Conservation (phyloP, 164 flowering plant genomes). For the Piper longum region DNA sequence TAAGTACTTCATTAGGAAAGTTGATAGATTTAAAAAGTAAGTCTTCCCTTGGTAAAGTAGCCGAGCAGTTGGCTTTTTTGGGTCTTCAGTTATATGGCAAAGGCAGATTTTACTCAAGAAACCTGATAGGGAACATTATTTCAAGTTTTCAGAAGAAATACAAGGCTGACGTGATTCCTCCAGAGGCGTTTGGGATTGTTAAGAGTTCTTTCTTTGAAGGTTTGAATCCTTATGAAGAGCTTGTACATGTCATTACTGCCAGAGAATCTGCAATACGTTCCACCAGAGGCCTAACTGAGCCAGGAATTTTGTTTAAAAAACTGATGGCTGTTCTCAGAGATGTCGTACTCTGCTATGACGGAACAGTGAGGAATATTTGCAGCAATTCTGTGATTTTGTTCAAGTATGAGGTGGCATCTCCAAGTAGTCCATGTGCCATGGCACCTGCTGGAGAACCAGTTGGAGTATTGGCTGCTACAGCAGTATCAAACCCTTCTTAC, state of each 20-base stretch:
- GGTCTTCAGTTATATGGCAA: constrained; percentile 58
- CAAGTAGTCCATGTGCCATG: constrained; percentile 12
- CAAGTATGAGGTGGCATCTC: constrained; percentile 38
- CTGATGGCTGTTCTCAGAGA: constrained; percentile 90
- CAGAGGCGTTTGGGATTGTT: constrained; percentile 56
- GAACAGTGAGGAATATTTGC: constrained; percentile 71
- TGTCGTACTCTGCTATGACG: constrained; percentile 77
- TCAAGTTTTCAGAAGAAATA: constrained; percentile 30
- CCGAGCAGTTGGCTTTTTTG: constrained; percentile 74
- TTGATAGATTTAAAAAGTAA: constrained; percentile 69
- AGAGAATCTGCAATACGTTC: constrained; percentile 81
- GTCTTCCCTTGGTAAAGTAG: constrained; percentile 48
- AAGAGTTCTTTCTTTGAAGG: constrained; percentile 59
- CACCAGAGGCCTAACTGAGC: constrained; percentile 83
- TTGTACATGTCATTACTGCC: constrained; percentile 70
- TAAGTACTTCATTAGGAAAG: constrained; percentile 42
- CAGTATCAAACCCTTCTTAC: constrained; percentile 93
- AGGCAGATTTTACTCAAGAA: constrained; percentile 57
- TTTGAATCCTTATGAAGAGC: constrained; percentile 64
- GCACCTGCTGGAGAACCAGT: constrained; percentile 87
- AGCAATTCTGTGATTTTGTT: constrained; percentile 68
- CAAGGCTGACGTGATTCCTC: constrained; percentile 27
- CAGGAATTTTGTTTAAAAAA: constrained; percentile 79
- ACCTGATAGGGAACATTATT: constrained; percentile 46
- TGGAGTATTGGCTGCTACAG: constrained; percentile 87